Base-by-base conservation (phyloP, 495 filamentous ascomycete species). In the Podospora pseudoanserina region DNA sequence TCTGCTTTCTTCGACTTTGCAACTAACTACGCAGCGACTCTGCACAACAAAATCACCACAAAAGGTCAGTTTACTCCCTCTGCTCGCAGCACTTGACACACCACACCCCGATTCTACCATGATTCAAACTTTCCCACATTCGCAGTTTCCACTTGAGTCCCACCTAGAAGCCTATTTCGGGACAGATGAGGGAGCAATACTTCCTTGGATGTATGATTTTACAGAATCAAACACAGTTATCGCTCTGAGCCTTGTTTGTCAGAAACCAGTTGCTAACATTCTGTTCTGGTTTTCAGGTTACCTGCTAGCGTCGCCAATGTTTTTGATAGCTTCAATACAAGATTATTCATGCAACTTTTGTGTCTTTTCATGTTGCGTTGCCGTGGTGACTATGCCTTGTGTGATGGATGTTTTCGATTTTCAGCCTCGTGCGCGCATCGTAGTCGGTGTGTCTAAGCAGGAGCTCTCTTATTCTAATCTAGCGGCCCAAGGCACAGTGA, bases 121-220 rank as follows among this genome's bases (percentile, higher is more conserved):
- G 86, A 76, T 74, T 65, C 70, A 75, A 87, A 82, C 82, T 69
- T 82, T 78, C 78, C 80, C 77, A 83, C 81, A 86, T 87, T 89
- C 86, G 86, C 86, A 88, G 86, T 88, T 88, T 89, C 83, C 86
- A 87, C 86, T 85, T 78, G 83, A 89, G 85, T 79, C 85, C 82
- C 78, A 73, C 68, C 55, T 72, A 79, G 39, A 83, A 87, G 84
- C 86, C 84, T 84, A 73, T 72, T 69, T 79, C 71, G 79, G 78
- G 79, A 80, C 79, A 83, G 81, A 87, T 87, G 86, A 84, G 82
- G 73, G 76, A 67, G 57, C 39, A 76, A 77, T 74, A 56, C 86
- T 88, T 87, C 85, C 84, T 88, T 88, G 86, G 86, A 88, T 88
- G 86, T 88, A 84, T 87, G 83, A 88, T 76, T 49, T 49, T 49